Percentiles rank a stretch among this genome's conserved stretches.
Conservation (phyloP, 2,329 filamentous ascomycete genomes). For the Pestalotiopsis sp. region DNA sequence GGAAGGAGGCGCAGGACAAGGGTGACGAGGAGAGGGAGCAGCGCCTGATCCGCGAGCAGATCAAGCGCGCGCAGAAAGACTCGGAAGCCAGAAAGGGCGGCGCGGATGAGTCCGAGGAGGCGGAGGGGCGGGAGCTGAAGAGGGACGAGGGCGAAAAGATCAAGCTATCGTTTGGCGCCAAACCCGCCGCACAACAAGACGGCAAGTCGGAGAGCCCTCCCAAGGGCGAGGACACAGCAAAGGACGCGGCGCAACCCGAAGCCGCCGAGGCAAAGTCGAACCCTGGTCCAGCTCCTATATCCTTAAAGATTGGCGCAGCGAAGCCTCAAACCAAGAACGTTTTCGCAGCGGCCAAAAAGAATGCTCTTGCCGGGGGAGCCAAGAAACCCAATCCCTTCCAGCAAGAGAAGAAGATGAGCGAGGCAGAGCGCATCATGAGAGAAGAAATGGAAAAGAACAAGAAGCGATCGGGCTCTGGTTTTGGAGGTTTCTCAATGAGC, state of each 20-base stretch:
- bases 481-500: slow-evolving; percentile 43
- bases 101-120: slow-evolving; percentile 43
- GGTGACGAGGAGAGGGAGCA: slow-evolving; percentile 91
- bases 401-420: slow-evolving; percentile 81
- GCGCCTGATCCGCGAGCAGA: slow-evolving; percentile 80
- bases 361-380: slow-evolving; percentile 60
- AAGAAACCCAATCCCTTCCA: slow-evolving; percentile 65
- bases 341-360: slow-evolving; percentile 70
- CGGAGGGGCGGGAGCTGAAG: slow-evolving; percentile 52
- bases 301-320: slow-evolving; percentile 63
- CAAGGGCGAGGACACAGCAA: slow-evolving; percentile 23
- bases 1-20: slow-evolving; percentile 85
- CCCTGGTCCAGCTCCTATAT: slow-evolving; percentile 46
- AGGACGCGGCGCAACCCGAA: slow-evolving; percentile 22
- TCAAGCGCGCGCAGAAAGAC: slow-evolving; percentile 71
- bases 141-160: slow-evolving; percentile 76
- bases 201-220: slow-evolving; percentile 20
- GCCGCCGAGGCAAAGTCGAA: slow-evolving; percentile 29
- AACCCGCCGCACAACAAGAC: slow-evolving; percentile 31
- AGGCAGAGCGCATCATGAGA: slow-evolving; percentile 88
- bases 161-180: slow-evolving; percentile 67
- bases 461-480: slow-evolving; percentile 62
- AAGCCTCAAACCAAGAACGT: slow-evolving; percentile 78
- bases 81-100: slow-evolving; percentile 44
- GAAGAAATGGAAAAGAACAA: slow-evolving; percentile 76